Conservation (phyloP, 352 stramenopile genomes). For the Globisporangium okanoganense region DNA sequence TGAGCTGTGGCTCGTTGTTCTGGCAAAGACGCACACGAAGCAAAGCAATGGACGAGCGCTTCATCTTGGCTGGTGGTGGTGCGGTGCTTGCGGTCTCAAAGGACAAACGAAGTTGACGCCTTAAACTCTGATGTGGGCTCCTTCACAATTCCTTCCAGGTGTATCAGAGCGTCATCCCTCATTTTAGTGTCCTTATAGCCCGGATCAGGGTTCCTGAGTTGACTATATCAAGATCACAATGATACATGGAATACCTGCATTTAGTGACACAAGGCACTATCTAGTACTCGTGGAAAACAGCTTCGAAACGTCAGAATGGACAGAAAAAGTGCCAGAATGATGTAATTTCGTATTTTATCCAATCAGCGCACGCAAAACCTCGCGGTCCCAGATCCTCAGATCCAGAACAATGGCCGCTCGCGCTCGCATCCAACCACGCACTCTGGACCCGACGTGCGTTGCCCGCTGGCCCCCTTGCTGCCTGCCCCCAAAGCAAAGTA, state of each 20-base stretch:
- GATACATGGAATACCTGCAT: background rate
- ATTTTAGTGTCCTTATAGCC: background rate
- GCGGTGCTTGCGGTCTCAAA: too few species aligned
- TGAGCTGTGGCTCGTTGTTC: background rate
- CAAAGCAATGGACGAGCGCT: too few species aligned
- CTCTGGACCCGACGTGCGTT: slow-evolving; percentile 11
- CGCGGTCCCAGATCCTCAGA: background rate
- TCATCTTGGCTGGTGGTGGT: too few species aligned
- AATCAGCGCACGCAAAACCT: slow-evolving; percentile 5
- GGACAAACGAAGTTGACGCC: background rate
- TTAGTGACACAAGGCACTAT: background rate
- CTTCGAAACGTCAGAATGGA: slow-evolving; percentile 1
- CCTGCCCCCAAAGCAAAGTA: background rate
- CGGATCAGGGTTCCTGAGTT: background rate
- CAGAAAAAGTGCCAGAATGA: slow-evolving; percentile 15
- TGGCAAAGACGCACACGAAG: too few species aligned
- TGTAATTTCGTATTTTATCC: slow-evolving; percentile 12
- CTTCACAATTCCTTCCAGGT: background rate
- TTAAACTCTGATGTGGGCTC: background rate
- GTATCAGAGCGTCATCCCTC: background rate
- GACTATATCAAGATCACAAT: background rate
- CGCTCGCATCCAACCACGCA: slow-evolving; percentile 9
- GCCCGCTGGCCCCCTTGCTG: slow-evolving; percentile 1
- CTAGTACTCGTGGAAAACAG: background rate
- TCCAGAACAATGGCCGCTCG: too few species aligned